phyloP scores from a whole-genome alignment of 2,329 filamentous ascomycete species.

The Trichoderma polysporum region DNA sequence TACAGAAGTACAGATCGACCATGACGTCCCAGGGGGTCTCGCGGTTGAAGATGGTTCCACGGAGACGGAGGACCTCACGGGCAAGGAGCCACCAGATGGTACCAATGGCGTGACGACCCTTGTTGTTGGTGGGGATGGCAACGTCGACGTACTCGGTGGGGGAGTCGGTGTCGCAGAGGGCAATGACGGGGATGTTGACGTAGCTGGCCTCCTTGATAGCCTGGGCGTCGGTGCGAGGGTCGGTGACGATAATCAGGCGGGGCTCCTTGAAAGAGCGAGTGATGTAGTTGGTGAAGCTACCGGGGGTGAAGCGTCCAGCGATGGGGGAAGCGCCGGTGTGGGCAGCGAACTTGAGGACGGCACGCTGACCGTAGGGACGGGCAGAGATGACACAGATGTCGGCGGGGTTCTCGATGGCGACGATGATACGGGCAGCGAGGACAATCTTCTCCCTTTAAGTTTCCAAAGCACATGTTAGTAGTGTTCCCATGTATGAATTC shows the following conservation, averaged over 20 bases:
- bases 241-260: constrained; percentile 98
- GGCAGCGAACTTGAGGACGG: constrained; percentile 98
- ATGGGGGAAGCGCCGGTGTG: constrained; percentile 98
- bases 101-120: constrained; percentile 98
- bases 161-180: constrained; percentile 98
- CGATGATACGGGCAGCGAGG: constrained; percentile 97
- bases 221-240: constrained; percentile 99
- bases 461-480: constrained; percentile 17
- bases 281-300: constrained; percentile 99
- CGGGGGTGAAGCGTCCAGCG: constrained; percentile 98
- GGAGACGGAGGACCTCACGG: constrained; percentile 98
- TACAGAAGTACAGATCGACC: constrained; percentile 99
- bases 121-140: constrained; percentile 99
- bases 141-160: constrained; percentile 99
- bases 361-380: constrained; percentile 98
- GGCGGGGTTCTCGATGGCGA: constrained; percentile 97
- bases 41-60: constrained; percentile 92
- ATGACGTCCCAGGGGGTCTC: constrained; percentile 99
- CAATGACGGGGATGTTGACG: constrained; percentile 99
- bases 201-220: constrained; percentile 99
- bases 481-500: not conserved
- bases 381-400: constrained; percentile 99
- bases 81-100: constrained; percentile 99
- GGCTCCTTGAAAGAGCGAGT: constrained; percentile 99
- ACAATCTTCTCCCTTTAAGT: constrained; percentile 94